A percentile compares a stretch with the other conserved stretches of the same genome.
These are phyloP conservation scores for Trichomonas tenax DNA, from an alignment of 208 protist genomes.

Conservation along the genomic window DNA sequence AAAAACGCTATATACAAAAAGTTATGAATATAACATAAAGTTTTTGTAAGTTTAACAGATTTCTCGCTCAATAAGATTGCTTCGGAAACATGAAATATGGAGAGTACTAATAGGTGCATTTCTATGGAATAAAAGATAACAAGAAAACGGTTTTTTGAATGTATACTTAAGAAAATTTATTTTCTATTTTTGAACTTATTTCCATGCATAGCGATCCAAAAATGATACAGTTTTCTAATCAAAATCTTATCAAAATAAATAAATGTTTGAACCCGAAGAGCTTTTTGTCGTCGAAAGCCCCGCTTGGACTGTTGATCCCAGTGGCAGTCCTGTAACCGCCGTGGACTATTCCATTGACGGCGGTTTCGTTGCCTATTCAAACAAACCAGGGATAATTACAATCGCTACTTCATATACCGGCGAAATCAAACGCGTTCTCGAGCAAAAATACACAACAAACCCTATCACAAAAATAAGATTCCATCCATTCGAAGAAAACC, in stretches of 20 bases:
- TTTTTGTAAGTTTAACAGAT: too few species aligned
- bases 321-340: not conserved
- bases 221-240: too few species aligned
- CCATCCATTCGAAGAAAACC: not conserved
- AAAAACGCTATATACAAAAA: too few species aligned
- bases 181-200: too few species aligned
- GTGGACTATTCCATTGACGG: not conserved
- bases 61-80: too few species aligned
- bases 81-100: too few species aligned
- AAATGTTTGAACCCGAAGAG: not conserved
- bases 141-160: too few species aligned
- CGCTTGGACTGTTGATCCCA: not conserved
- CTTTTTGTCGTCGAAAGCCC: not conserved
- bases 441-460: not conserved
- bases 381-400: not conserved
- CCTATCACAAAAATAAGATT: not conserved
- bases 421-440: not conserved
- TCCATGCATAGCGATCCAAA: too few species aligned
- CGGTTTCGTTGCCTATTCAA: not conserved
- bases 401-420: not conserved
- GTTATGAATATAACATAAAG: too few species aligned
- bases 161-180: too few species aligned
- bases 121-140: too few species aligned
- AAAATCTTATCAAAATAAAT: not conserved
- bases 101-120: too few species aligned